Evolutionary conservation across 306 rosid genomes (phyloP).

Genomic region (Notholithocarpus densiflorus): DNA sequence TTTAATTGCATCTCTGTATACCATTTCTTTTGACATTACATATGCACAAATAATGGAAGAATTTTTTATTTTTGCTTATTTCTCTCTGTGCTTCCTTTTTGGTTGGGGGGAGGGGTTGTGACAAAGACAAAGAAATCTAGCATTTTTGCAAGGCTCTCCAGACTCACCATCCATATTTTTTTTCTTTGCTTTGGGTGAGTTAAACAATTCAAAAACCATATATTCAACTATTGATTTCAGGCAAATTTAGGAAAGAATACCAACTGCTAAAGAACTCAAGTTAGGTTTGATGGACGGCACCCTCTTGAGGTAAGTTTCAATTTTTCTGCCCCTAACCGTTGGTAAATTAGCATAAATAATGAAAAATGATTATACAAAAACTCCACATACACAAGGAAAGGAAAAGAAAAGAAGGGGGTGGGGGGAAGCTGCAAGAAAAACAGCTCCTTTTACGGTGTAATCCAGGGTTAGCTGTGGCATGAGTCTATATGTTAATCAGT

Average conservation of each 20-base stretch:
- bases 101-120: no score
- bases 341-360: neutral
- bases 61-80: neutral
- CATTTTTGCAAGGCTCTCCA: neutral
- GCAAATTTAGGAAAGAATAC: neutral
- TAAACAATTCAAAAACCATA: neutral
- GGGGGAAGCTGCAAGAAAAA: neutral
- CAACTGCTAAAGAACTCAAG: neutral
- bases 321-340: neutral
- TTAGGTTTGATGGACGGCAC: neutral
- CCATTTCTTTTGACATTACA: neutral
- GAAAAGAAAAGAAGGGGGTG: no score
- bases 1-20: constrained; percentile 5
- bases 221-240: neutral
- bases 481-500: neutral
- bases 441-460: neutral
- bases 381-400: neutral
- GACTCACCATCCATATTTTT: neutral
- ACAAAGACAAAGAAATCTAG: neutral
- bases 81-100: neutral
- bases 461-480: neutral
- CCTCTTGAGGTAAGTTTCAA: neutral
- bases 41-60: constrained; percentile 15
- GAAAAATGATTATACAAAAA: neutral
- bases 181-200: neutral